Evolutionary conservation across 495 filamentous ascomycete species (phyloP), one percentile per base, ranked within the genome.

Genomic region (Jackrogersella minutella): DNA sequence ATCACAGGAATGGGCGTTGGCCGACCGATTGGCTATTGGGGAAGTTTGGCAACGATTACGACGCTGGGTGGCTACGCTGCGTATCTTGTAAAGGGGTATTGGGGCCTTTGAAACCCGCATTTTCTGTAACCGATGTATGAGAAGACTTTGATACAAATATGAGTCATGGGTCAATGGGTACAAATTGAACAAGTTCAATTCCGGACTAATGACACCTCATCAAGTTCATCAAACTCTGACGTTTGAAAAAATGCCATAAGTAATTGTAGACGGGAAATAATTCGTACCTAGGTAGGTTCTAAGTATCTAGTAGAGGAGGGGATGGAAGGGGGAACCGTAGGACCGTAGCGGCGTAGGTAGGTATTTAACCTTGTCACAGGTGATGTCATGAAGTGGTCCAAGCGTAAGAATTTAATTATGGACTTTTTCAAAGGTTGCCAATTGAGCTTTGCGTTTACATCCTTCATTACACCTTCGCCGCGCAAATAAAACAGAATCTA

Each of bases 41-140:
- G 77, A 3, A 76, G 76, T 2, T 68, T 79, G 68, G 78, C 55
- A 4, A 72, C 73, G 11, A 70, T 80, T 64, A 70, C 55, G 19
- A 71, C 70, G 28, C 56, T 81, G 70, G 74, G 77, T 11, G 78
- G 67, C 0, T 82, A 78, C 60, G 63, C 66, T 11, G 69, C 68
- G 9, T 81, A 75, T 33, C 67, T 80, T 21, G 78, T 78, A 37
- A 68, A 68, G 39, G 65, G 57, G 4, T 64, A 58, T 52, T 68
- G 65, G 65, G 65, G 65, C 0, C 40, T 58, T 13, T 68, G 11
- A 59, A 28, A 8, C 7, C 21, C 26, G n/a, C 26, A 30, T 30
- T 7, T 30, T 30, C n/a, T 30, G 26, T 10, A 13, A 6, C 7
- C n/a, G 22, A 10, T 36, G 11, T 36, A 36, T 36, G 33, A 36